Evolutionary conservation across 805 yeast species (phyloP).

Genomic region (Kluyveromyces starmeri): DNA sequence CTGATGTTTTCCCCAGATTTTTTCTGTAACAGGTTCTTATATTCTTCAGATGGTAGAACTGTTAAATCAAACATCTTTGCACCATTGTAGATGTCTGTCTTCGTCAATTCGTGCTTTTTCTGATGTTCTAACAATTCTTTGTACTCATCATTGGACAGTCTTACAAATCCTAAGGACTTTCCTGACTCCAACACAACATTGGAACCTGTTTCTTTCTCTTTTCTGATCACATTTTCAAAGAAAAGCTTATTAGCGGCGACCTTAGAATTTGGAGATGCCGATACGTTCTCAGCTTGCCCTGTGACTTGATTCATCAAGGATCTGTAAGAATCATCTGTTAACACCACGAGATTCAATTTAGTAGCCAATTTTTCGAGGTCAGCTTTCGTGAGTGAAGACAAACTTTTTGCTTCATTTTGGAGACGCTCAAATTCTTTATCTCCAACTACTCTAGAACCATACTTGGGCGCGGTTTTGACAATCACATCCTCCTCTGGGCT

Average conservation of each 20-base stretch:
- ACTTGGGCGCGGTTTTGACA: slow-evolving; percentile 11
- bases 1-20: slow-evolving; percentile 19
- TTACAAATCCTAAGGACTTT: slow-evolving; percentile 28
- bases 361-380: slow-evolving; percentile 26
- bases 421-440: slow-evolving; percentile 20
- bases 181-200: slow-evolving; percentile 29
- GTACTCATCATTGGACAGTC: slow-evolving; percentile 29
- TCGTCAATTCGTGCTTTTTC: slow-evolving; percentile 25
- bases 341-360: slow-evolving; percentile 22
- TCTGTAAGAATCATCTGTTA: slow-evolving; percentile 17
- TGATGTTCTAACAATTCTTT: slow-evolving; percentile 25
- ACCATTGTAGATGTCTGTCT: slow-evolving; percentile 26
- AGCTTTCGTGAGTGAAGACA: slow-evolving; percentile 18
- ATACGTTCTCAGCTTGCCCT: slow-evolving; percentile 7
- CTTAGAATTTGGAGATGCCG: slow-evolving; percentile 16
- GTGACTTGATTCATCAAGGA: slow-evolving; percentile 5
- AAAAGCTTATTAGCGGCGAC: slow-evolving; percentile 29
- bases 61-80: slow-evolving; percentile 37
- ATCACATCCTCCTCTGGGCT: slow-evolving; percentile 16
- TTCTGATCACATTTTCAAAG: slow-evolving; percentile 27
- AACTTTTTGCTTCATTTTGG: slow-evolving; percentile 6
- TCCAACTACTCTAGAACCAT: slow-evolving; percentile 18
- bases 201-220: slow-evolving; percentile 19
- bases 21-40: slow-evolving; percentile 28
- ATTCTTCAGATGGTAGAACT: slow-evolving; percentile 38